A percentile compares a stretch with the other conserved stretches of the same genome.
Conservation (phyloP, 768 basidiomycete genomes). For the Boletus coccyginus region DNA sequence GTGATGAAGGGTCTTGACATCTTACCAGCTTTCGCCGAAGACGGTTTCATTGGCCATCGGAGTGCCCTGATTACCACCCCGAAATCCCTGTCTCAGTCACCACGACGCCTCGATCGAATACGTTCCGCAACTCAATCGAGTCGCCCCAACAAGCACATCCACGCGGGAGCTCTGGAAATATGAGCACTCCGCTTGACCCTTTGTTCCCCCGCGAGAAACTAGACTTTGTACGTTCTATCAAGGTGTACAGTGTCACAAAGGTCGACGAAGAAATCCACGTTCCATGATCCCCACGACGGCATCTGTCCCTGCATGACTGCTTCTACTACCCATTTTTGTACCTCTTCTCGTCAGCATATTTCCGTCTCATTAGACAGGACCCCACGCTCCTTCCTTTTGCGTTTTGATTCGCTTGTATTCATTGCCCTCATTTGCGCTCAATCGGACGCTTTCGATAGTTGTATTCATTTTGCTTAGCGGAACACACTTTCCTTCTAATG, state of each 20-base stretch:
- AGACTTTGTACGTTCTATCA: slow-evolving; percentile 50
- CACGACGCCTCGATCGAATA: slow-evolving; percentile 22
- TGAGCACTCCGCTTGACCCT: slow-evolving; percentile 18
- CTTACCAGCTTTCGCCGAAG: slow-evolving; percentile 57
- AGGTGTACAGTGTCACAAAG: slow-evolving; percentile 52
- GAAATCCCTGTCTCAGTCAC: slow-evolving; percentile 21
- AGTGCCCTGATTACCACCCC: slow-evolving; percentile 34
- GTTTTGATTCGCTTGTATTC: neutral
- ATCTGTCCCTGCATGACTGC: neutral
- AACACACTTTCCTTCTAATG: slow-evolving; percentile 8
- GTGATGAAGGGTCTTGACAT: slow-evolving; percentile 7
- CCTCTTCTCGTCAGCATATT: slow-evolving; percentile 1
- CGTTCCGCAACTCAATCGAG: slow-evolving; percentile 20
- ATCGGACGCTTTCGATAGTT: slow-evolving; percentile 10
- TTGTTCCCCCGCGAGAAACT: slow-evolving; percentile 38
- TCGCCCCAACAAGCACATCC: slow-evolving; percentile 5
- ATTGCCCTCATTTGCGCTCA: neutral
- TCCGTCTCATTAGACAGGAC: slow-evolving; percentile 11
- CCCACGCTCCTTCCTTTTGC: slow-evolving; percentile 15
- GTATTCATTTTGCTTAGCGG: slow-evolving; percentile 8
- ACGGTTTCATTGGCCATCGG: slow-evolving; percentile 68
- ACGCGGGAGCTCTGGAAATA: slow-evolving; percentile 11
- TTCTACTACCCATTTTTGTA: neutral
- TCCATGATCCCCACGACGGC: slow-evolving; percentile 9
- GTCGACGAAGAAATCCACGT: slow-evolving; percentile 27